Base-by-base conservation (phyloP, 1,139 yeast species). In the Saccharomyces pastorianus region DNA sequence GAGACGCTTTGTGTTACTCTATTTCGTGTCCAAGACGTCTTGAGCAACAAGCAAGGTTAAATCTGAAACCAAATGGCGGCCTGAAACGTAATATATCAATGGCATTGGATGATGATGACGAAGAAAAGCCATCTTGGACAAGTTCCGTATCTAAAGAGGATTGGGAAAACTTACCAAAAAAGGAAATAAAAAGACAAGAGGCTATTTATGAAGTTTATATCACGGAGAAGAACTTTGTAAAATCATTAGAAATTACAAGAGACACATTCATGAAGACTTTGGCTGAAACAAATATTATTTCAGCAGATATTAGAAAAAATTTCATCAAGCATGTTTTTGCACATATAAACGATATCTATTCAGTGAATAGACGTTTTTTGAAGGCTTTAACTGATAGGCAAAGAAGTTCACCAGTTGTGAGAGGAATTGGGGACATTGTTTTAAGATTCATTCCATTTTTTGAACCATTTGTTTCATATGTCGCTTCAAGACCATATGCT, bases 21-120 rank as follows among this genome's bases (percentile, higher is more conserved):
- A 91, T 93, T 62, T 95, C 97, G n/a, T 93, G 99, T 73, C 99
- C 99, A 9, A 80, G 97, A 62, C 80, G 99, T 61, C 75, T 93
- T 51, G 99, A 93, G 71, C 99, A 93, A 69, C 98, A 93, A 67
- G 96, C 96, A 2, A 77, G 98, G 55, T 77, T 89, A 56, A 89
- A 90, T 64, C 78, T 88, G 81, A 88, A 89, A 69, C 90, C 95
- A 6, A 88, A 88, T 64, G 93, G 96, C 46, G 96, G 95, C 0
- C 77, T 93, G 63, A 82, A 84, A 60, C 77, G 96, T 47, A 90
- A 95, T 6, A 95, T 88, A 50, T 84, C 93, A 6, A 78, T 88
- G 63, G 77, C 89, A 29, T 85, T 96, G 7, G 69, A 85, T 60
- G 86, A 80, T 20, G 86, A 82, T 52, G 96, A 88, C 61, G 89